Evolutionary conservation across 495 filamentous ascomycete genomes (phyloP).

Genomic region (Podospora pseudopauciseta): DNA sequence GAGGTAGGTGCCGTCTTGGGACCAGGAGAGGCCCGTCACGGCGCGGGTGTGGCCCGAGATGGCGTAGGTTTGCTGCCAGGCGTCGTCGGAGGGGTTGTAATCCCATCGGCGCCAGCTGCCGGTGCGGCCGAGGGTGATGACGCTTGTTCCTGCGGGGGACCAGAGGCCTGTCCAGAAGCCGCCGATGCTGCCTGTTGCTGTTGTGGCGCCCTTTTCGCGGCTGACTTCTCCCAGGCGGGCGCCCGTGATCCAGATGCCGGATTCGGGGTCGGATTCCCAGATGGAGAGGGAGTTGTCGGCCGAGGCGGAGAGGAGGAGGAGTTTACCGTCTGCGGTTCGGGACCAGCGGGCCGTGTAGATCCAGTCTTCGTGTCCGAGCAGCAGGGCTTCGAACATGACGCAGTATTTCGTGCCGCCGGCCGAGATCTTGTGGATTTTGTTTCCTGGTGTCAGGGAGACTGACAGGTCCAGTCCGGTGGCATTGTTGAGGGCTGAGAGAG

Average conservation of each 20-base stretch:
- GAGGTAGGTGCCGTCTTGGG: slow-evolving; percentile 75
- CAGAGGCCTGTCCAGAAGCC: slow-evolving; percentile 96
- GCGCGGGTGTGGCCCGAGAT: slow-evolving; percentile 80
- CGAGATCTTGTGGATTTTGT: slow-evolving; percentile 74
- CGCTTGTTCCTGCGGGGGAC: slow-evolving; percentile 70
- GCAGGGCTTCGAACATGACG: slow-evolving; percentile 88
- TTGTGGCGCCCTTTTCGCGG: slow-evolving; percentile 87
- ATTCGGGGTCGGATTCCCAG: slow-evolving; percentile 78
- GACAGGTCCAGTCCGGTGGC: slow-evolving; percentile 43
- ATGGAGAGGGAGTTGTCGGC: slow-evolving; percentile 93
- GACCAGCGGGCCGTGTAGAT: slow-evolving; percentile 84
- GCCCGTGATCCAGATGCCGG: slow-evolving; percentile 83
- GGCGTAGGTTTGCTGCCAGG: slow-evolving; percentile 74
- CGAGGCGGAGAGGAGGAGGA: slow-evolving; percentile 83
- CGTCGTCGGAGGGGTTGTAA: slow-evolving; percentile 41
- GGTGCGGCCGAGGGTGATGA: slow-evolving; percentile 81
- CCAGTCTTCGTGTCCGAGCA: slow-evolving; percentile 98
- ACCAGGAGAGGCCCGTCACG: slow-evolving; percentile 79
- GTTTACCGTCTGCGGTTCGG: slow-evolving; percentile 42
- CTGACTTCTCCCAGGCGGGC: slow-evolving; percentile 90
- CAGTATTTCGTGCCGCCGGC: slow-evolving; percentile 58
- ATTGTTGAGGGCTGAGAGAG: slow-evolving; percentile 47
- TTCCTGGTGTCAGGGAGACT: slow-evolving; percentile 58
- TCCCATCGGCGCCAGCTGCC: slow-evolving; percentile 90
- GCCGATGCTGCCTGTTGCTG: slow-evolving; percentile 90